Conservation (phyloP, 1,284 basidiomycete species). For the Sparassis latifolia region DNA sequence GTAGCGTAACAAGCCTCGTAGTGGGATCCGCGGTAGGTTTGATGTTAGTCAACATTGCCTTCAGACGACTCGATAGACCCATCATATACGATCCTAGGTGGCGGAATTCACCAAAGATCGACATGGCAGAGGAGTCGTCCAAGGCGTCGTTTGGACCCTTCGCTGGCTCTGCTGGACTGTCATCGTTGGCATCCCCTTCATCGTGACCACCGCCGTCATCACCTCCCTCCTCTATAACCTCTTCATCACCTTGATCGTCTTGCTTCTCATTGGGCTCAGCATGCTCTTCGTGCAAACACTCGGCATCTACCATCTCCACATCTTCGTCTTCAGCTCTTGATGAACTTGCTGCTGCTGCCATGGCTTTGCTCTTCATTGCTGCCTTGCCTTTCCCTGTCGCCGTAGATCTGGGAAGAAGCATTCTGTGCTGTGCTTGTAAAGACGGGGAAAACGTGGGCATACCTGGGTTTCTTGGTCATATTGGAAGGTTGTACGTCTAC, state of each 20-base stretch:
- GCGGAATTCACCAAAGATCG: conserved; percentile 79
- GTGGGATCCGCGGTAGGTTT: conserved; percentile 76
- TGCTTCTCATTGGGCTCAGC: conserved; percentile 43
- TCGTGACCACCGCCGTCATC: conserved; percentile 35
- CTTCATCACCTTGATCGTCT: conserved; percentile 19
- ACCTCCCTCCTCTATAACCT: conserved; percentile 39
- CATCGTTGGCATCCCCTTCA: conserved; percentile 38
- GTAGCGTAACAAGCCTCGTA: conserved; percentile 82
- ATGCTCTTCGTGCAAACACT: conserved; percentile 52
- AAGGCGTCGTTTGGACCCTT: conserved; percentile 36
- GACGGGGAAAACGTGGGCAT: conserved; percentile 16
- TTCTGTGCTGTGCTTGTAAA: conserved; percentile 7
- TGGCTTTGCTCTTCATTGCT: conserved; percentile 50
- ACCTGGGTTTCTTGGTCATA: conserved; percentile 76
- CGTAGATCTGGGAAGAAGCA: conserved; percentile 29
- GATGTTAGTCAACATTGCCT: conserved; percentile 87
- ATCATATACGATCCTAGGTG: conserved; percentile 89
- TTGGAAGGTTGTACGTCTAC: conserved; percentile 37
- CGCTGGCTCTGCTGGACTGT: conserved; percentile 30
- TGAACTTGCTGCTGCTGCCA: conserved; percentile 44
- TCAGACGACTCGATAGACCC: conserved; percentile 79
- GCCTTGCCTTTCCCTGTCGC: conserved; percentile 54
- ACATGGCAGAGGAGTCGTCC: conserved; percentile 64
- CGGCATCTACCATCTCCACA: conserved; percentile 67
- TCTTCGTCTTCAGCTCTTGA: conserved; percentile 64